phyloP scores from a whole-genome alignment of 2,329 filamentous ascomycete genomes.

The Xylariomycetidae sp. region DNA sequence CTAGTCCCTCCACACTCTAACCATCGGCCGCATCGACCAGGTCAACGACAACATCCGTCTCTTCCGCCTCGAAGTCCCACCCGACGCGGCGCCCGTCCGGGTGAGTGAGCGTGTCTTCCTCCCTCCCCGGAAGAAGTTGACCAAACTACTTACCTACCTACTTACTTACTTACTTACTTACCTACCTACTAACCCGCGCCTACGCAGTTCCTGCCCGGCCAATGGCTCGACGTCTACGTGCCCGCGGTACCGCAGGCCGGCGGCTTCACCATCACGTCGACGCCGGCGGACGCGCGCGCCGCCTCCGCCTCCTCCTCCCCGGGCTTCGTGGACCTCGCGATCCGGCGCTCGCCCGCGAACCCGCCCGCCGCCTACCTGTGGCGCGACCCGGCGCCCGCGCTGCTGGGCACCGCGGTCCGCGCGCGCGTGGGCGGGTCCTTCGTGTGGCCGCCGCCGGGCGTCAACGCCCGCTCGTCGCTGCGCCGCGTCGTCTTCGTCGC shows the following conservation, averaged over 20 bases:
- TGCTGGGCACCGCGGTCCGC: conserved; percentile 52
- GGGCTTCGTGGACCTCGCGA: conserved; percentile 66
- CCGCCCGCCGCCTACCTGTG: conserved; percentile 74
- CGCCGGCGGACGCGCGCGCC: conserved; percentile 49
- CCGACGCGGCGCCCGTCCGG: conserved; percentile 37
- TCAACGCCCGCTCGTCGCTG: conserved; percentile 37
- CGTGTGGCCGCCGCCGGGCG: conserved; percentile 60
- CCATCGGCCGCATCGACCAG: conserved; percentile 52
- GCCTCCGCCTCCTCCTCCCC: conserved; percentile 14
- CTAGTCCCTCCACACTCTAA: conserved; percentile 54
- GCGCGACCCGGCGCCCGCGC: conserved; percentile 44
- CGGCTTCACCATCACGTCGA: conserved; percentile 82
- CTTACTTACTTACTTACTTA: conserved; percentile 5
- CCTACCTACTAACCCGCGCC: conserved; percentile 18
- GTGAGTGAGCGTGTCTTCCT: conserved; percentile 33
- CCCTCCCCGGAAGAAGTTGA: too few relatives aligned
- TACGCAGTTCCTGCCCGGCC: conserved; percentile 67
- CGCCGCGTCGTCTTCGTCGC: conserved; percentile 67
- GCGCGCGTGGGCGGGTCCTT: conserved; percentile 79
- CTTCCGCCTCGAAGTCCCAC: conserved; percentile 56
- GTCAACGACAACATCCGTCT: conserved; percentile 63
- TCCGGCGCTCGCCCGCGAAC: conserved; percentile 66
- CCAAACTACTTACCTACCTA: too few relatives aligned
- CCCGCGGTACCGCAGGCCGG: conserved; percentile 65
- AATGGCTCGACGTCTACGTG: conserved; percentile 82